Conservation (phyloP, 345 rosid species). For the Salix caprea region DNA sequence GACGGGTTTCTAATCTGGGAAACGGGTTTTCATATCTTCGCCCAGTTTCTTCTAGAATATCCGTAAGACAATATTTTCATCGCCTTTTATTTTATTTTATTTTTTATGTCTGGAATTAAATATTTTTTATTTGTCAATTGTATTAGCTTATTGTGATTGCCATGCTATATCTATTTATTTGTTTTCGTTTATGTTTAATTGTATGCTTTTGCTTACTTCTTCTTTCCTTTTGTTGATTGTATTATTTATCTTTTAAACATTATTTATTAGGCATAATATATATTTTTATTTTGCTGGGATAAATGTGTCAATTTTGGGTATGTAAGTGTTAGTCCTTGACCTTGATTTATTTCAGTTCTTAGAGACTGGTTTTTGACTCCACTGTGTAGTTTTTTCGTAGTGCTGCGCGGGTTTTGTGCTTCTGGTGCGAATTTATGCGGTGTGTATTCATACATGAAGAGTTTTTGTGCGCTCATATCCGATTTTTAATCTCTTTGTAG, state of each 20-base stretch:
- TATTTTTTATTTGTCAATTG: slow-evolving; percentile 1
- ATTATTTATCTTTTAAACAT: neutral
- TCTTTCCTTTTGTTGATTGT: neutral
- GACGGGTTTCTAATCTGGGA: neutral
- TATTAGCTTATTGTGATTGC: neutral
- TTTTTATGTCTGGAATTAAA: neutral
- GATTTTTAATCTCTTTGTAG: neutral
- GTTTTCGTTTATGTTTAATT: neutral
- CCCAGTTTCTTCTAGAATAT: slow-evolving; percentile 18
- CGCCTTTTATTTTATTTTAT: neutral
- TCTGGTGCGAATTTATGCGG: neutral
- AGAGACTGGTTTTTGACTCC: neutral
- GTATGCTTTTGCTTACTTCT: neutral
- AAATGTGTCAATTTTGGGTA: neutral
- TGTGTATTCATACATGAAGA: neutral
- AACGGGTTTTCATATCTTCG: slow-evolving; percentile 8
- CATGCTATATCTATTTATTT: neutral
- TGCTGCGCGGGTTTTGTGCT: neutral
- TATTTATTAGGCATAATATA: neutral
- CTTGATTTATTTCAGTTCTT: neutral
- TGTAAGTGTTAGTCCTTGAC: neutral
- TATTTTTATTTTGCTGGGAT: neutral
- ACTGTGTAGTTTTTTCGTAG: neutral
- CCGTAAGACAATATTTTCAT: slow-evolving; percentile 13
- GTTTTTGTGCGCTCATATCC: neutral